A percentile compares a stretch with the other conserved stretches of the same genome.
These are phyloP conservation scores for Naganishia albida DNA, from an alignment of 1,284 basidiomycete species.

Conservation along the genomic window DNA sequence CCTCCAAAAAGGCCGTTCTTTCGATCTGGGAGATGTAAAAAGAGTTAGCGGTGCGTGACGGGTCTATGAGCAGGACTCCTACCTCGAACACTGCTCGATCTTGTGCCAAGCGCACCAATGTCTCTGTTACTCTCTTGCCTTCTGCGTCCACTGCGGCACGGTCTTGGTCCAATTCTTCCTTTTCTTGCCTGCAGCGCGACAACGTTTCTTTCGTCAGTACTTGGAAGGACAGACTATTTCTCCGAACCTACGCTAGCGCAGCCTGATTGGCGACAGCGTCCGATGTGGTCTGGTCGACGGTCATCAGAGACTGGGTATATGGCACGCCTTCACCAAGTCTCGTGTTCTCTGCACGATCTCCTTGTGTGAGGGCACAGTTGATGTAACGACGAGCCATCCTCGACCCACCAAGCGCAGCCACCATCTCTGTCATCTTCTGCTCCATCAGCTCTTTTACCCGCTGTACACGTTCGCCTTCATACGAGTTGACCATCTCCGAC, in stretches of 20 bases:
- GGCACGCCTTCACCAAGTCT: too few species aligned
- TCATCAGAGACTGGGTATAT: not conserved
- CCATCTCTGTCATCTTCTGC: slow-evolving; percentile 24
- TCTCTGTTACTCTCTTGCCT: slow-evolving; percentile 21
- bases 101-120: slow-evolving; percentile 28
- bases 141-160: slow-evolving; percentile 21
- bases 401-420: slow-evolving; percentile 20
- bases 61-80: slow-evolving; percentile 3
- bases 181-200: slow-evolving; percentile 27
- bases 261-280: too few species aligned
- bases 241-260: too few species aligned
- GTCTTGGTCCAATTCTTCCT: slow-evolving; percentile 30
- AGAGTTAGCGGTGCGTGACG: not conserved
- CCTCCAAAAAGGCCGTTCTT: slow-evolving; percentile 19
- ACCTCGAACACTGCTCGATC: slow-evolving; percentile 31
- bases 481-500: slow-evolving; percentile 24
- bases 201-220: not conserved
- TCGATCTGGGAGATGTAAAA: not conserved
- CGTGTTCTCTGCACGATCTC: too few species aligned
- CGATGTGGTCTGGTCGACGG: not conserved
- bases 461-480: slow-evolving; percentile 31
- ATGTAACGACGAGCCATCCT: not conserved
- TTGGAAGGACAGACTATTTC: too few species aligned
- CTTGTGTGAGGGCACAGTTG: not conserved
- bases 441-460: slow-evolving; percentile 24